These are phyloP conservation scores for Rhodamnia rubescens DNA, from an alignment of 345 rosid species.

Conservation along the genomic window DNA sequence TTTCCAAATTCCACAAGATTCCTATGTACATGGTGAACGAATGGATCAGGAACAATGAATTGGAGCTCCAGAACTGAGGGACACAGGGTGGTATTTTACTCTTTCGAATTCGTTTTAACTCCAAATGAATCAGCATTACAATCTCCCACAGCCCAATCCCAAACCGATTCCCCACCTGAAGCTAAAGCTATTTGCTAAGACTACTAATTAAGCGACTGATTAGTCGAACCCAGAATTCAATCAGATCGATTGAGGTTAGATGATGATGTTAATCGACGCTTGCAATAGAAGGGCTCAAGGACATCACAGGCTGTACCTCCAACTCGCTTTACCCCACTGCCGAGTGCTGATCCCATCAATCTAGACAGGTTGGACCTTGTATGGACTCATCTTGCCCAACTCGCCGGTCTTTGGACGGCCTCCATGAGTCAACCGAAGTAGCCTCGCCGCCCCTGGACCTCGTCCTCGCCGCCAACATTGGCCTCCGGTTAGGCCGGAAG, in stretches of 20 bases:
- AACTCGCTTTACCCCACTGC: not conserved
- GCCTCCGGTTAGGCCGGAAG: not conserved
- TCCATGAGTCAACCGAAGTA: slow-evolving; percentile 3
- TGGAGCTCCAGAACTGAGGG: not conserved
- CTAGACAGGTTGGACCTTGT: not conserved
- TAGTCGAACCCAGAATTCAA: not conserved
- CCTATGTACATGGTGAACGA: not conserved
- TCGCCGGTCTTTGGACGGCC: slow-evolving; percentile 5
- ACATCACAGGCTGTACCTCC: not conserved
- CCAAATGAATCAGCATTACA: not conserved
- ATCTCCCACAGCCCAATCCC: not conserved
- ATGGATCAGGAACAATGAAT: not conserved
- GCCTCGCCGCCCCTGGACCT: slow-evolving; percentile 8
- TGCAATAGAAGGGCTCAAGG: not conserved
- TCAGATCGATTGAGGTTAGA: not conserved
- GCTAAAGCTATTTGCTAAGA: not conserved
- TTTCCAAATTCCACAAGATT: not conserved
- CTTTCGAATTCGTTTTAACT: not conserved
- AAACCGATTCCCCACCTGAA: not conserved
- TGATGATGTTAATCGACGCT: not conserved
- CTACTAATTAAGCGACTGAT: not conserved
- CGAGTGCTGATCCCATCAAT: not conserved
- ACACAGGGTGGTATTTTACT: not conserved
- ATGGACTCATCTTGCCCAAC: not conserved
- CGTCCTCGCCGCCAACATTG: not conserved